phyloP scores from a whole-genome alignment of 371 early-diverging fungal species.

The Lichtheimia ramosa region DNA sequence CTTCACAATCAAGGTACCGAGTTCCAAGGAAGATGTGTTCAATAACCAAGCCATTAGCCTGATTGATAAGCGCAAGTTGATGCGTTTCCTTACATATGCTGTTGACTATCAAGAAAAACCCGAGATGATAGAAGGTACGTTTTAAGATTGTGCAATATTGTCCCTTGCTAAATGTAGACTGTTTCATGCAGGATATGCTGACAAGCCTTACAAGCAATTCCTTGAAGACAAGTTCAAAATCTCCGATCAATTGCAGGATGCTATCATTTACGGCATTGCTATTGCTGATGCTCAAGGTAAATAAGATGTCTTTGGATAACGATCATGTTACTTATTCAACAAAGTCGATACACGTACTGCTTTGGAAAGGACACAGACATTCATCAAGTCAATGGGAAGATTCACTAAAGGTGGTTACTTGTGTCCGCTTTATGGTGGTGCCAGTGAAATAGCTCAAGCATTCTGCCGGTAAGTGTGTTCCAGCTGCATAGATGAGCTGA shows the following conservation, averaged over 20 bases:
- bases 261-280: slow-evolving; percentile 75
- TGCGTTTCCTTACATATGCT: slow-evolving; percentile 82
- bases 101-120: slow-evolving; percentile 48
- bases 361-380: slow-evolving; percentile 61
- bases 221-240: slow-evolving; percentile 67
- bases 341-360: slow-evolving; percentile 52
- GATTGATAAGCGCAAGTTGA: slow-evolving; percentile 86
- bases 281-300: slow-evolving; percentile 50
- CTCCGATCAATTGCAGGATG: slow-evolving; percentile 60
- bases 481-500: not conserved
- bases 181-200: not conserved
- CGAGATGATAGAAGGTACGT: slow-evolving; percentile 29
- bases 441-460: slow-evolving; percentile 88
- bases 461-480: slow-evolving; percentile 73
- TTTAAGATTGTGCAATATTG: not conserved
- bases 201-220: slow-evolving; percentile 41
- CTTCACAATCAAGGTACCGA: slow-evolving; percentile 63
- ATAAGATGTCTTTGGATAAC: not conserved
- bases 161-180: not conserved
- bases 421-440: slow-evolving; percentile 86
- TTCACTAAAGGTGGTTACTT: slow-evolving; percentile 86
- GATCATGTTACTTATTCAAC: not conserved
- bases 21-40: slow-evolving; percentile 94
- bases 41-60: slow-evolving; percentile 69
- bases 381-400: slow-evolving; percentile 83